Base-by-base conservation (phyloP, 1,284 basidiomycete genomes). In the Paramarasmius palmivorus region DNA sequence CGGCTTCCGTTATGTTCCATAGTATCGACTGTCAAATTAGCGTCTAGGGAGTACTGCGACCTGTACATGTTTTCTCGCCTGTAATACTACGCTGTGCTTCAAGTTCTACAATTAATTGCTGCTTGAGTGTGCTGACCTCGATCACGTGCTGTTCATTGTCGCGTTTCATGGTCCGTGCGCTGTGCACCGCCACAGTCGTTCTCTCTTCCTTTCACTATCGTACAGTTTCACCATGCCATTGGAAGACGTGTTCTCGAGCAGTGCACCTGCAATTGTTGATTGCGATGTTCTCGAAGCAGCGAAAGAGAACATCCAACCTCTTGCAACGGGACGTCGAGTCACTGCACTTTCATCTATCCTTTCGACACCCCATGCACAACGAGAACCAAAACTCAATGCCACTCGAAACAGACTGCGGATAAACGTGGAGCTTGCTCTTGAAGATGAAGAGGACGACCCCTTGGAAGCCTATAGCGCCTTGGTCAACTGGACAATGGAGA, bases 251-350 rank as follows among this genome's bases (percentile, higher is more conserved):
- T 73, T 73, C 54, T 55, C 62, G 26, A 69, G 69, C 25, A 52
- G 63, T 14, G 54, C 60, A 23, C 61, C 66, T 14, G 58, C 61
- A 32, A 81, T 91, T 42, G 84, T 92, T 46, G 88, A 92, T 68
- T 86, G 83, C 58, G 89, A 90, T 62, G 73, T 91, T 1, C 76
- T 92, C n/a, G 88, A 91, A 63, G 88, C 88, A 2, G 81, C 87
- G 4, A 92, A 92, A 65, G 89, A 92, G 69, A 92, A 92, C 61
- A 88, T 92, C 36, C 89, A 89, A 64, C 89, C 88, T 42, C 77
- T 92, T 14, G 86, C 84, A 5, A 76, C 80, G 4, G 89, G 89
- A 14, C 78, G 89, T 49, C 78, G 86, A 59, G 89, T 87, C 49
- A 88, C 88, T 8, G 78, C 89, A 0, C 76, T 92, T 48, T 87